Percentiles rank a stretch among this genome's conserved stretches.
Evolutionary conservation across 768 basidiomycete genomes (phyloP).

Genomic region (Lactarius indigo): DNA sequence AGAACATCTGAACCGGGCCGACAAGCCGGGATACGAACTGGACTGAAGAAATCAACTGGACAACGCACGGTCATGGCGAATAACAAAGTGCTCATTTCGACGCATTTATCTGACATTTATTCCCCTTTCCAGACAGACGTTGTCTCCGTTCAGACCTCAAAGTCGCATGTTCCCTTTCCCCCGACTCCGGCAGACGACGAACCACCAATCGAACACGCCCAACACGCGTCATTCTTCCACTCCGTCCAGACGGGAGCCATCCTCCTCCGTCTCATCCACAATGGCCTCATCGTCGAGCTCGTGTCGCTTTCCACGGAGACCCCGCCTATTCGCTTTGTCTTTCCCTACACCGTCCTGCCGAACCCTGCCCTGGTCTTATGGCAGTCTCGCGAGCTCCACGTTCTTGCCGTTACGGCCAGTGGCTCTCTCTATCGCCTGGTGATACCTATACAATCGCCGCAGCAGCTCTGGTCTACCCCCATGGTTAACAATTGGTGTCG

Average conservation of each 20-base stretch:
- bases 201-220: slow-evolving; percentile 69
- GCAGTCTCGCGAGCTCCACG: slow-evolving; percentile 50
- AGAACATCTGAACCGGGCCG: slow-evolving; percentile 1
- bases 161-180: slow-evolving; percentile 50
- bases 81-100: slow-evolving; percentile 30
- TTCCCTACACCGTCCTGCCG: slow-evolving; percentile 64
- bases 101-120: slow-evolving; percentile 64
- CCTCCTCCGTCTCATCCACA: slow-evolving; percentile 70
- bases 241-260: slow-evolving; percentile 59
- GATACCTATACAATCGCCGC: slow-evolving; percentile 47
- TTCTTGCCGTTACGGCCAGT: slow-evolving; percentile 62
- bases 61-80: neutral
- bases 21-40: neutral
- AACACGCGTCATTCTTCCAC: slow-evolving; percentile 55
- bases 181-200: slow-evolving; percentile 37
- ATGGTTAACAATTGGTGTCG: slow-evolving; percentile 53
- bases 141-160: slow-evolving; percentile 55
- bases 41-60: too few relatives aligned
- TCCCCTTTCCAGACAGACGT: slow-evolving; percentile 48
- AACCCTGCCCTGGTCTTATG: slow-evolving; percentile 60
- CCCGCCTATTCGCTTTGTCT: slow-evolving; percentile 70
- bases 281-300: slow-evolving; percentile 71
- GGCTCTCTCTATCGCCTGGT: slow-evolving; percentile 74
- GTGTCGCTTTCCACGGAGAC: slow-evolving; percentile 64
- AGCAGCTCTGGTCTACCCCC: slow-evolving; percentile 23